phyloP scores from a whole-genome alignment of 805 yeast species.

The Monosporozyma solicola region DNA sequence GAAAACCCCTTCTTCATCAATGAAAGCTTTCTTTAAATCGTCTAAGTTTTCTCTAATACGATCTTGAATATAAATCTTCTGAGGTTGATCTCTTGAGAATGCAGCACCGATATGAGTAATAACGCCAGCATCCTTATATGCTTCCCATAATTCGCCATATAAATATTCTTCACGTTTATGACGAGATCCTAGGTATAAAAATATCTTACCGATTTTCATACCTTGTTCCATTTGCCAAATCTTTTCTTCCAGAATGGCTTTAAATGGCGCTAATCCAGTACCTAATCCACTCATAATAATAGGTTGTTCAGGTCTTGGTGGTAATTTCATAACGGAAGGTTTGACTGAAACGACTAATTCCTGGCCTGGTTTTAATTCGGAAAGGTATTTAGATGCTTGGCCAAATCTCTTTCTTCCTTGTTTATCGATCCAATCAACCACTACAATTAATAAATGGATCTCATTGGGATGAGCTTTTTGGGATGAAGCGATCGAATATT shows the following conservation, averaged over 20 bases:
- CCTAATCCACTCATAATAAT: slow-evolving; percentile 96
- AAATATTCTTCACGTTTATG: slow-evolving; percentile 92
- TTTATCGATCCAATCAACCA: slow-evolving; percentile 89
- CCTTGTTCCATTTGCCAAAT: slow-evolving; percentile 90
- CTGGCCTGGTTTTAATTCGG: slow-evolving; percentile 69
- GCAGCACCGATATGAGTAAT: slow-evolving; percentile 96
- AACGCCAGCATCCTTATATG: slow-evolving; percentile 83
- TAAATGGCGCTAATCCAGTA: slow-evolving; percentile 97
- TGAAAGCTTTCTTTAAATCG: slow-evolving; percentile 71
- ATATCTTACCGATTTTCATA: slow-evolving; percentile 77
- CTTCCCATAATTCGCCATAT: slow-evolving; percentile 97
- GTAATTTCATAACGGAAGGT: slow-evolving; percentile 95
- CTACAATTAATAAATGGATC: slow-evolving; percentile 85
- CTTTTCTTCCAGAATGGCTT: slow-evolving; percentile 93
- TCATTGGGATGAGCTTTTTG: slow-evolving; percentile 88
- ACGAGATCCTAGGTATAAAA: slow-evolving; percentile 85
- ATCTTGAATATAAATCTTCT: slow-evolving; percentile 92
- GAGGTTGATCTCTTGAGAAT: slow-evolving; percentile 92
- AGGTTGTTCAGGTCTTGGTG: slow-evolving; percentile 79
- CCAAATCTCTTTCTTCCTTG: slow-evolving; percentile 83
- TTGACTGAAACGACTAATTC: slow-evolving; percentile 90
- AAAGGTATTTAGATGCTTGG: slow-evolving; percentile 85
- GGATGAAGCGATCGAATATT: slow-evolving; percentile 94
- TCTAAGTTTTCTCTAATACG: slow-evolving; percentile 70
- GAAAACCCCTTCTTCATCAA: slow-evolving; percentile 73